These are phyloP conservation scores for Xylaria nigripes DNA, from an alignment of 495 filamentous ascomycete genomes.

Conservation along the genomic window DNA sequence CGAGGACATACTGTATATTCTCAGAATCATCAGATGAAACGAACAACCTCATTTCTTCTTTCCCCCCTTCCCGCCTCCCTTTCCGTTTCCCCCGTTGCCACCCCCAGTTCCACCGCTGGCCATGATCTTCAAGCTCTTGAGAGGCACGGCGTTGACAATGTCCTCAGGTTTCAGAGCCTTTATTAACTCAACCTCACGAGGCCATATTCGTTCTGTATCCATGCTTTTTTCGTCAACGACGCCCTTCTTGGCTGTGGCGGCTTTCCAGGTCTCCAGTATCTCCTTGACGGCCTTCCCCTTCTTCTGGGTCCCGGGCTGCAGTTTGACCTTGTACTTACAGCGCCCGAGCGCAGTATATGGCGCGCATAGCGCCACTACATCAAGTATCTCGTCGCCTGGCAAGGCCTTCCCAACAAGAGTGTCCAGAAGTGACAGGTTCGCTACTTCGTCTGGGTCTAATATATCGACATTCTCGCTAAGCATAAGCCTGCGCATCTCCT, in stretches of 20 bases:
- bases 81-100: slow-evolving; percentile 30
- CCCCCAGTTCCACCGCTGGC: slow-evolving; percentile 44
- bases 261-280: slow-evolving; percentile 69
- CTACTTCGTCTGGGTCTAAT: slow-evolving; percentile 44
- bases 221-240: slow-evolving; percentile 47
- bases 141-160: slow-evolving; percentile 70
- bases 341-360: slow-evolving; percentile 72
- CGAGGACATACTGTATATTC: too few species aligned
- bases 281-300: slow-evolving; percentile 93
- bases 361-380: slow-evolving; percentile 81
- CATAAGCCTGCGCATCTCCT: slow-evolving; percentile 53
- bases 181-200: slow-evolving; percentile 72
- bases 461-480: slow-evolving; percentile 39
- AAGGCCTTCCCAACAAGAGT: slow-evolving; percentile 67
- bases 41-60: slow-evolving; percentile 18
- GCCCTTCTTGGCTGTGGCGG: slow-evolving; percentile 47
- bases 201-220: slow-evolving; percentile 72
- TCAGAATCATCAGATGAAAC: background rate
- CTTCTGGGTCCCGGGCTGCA: slow-evolving; percentile 85
- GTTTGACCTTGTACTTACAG: slow-evolving; percentile 83
- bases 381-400: slow-evolving; percentile 79
- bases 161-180: slow-evolving; percentile 74
- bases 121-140: slow-evolving; percentile 81
- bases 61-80: slow-evolving; percentile 16
- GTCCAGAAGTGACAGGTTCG: slow-evolving; percentile 59